Base-by-base conservation (phyloP, 164 flowering plant genomes). In the Nymphaea thermarum region DNA sequence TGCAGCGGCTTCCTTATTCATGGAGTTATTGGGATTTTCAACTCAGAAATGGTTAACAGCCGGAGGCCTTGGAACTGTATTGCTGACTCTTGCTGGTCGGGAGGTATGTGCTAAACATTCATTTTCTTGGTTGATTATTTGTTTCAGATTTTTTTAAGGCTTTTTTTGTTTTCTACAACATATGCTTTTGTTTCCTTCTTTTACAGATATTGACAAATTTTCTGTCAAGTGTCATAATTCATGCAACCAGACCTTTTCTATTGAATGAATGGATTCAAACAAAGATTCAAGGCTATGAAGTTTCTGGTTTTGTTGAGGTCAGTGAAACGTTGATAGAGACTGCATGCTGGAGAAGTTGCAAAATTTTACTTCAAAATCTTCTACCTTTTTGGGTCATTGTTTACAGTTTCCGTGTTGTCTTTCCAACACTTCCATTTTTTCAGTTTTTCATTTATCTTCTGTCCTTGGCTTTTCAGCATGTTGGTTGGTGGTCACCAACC, bases 401-500 rank as follows among this genome's bases (percentile, higher is more conserved):
- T 47, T 45, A 45, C 12, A 0, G 7, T 12, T 47, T 47, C 55
- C 5, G 7, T 47, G 53, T 47, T 7, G 7, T 7, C 55, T 47
- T 47, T 12, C 7, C 11, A 4, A 47, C 55, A 47, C 12, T 36
- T 61, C 16, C 42, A 6, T 61, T n/a, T n/a, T n/a, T 6, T n/a
- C 63, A 61, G 63, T 61, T 61, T 6, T n/a, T 6, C 63, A 16
- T 16, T 6, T 61, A 6, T 36, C 42, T 6, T n/a, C 16, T 47
- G 63, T 61, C 16, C 16, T 61, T 61, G 63, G 2, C 42, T 55
- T 72, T 74, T 62, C 86, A 91, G 99, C 96, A 90, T 75, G 96
- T 95, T 62, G 98, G 99, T 45, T 95, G 98, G 99, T 91, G 99
- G 99, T 91, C 99, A 66, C 99, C 95, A 64, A 95, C 99, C 57